Evolutionary conservation across 345 rosid genomes (phyloP), one percentile per base, ranked within the genome.

Genomic region (Moricandia arvensis): DNA sequence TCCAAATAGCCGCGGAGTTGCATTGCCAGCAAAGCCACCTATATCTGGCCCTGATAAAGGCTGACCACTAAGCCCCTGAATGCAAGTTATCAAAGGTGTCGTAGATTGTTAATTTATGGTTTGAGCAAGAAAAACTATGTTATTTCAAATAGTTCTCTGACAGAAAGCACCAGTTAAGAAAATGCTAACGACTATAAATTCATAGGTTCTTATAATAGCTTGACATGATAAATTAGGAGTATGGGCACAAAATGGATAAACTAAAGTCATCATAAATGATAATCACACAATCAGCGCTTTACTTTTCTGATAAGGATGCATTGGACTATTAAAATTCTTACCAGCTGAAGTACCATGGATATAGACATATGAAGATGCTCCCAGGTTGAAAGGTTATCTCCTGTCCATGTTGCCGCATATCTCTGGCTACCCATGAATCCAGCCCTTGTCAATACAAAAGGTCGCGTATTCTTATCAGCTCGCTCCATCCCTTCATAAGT

Each of bases 391-490:
- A 89, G 87, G 77, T 93, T 93, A 85, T 93, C 98, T 75, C 97
- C 94, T 0, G 97, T 89, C 98, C 98, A 91, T 30, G 94, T 91
- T 33, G 98, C 97, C 60, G 94, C 97, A 83, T 87, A 87, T 76
- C 88, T 88, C 75, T 93, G 96, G 72, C 94, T 89, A 71, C 97
- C 96, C 54, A 86, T 73, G 66, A 89, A 93, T 80, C 98, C 97
- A 82, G 98, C 98, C 66, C 97, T 86, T n/a, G 98, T 89, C 68
- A 93, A 90, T 59, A 93, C 98, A 79, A 93, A 93, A 30, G 98
- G 97, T 37, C 94, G 89, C 82, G 86, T 91, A 66, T 82, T 83
- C 82, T 82, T 66, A 62, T 89, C 76, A 71, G 93, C 91, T 80
- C 86, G 83, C 81, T 83, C 77, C 91, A 89, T 88, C 76, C 98